These are phyloP conservation scores for Xylaria sp. DNA, from an alignment of 2,329 filamentous ascomycete species.

Conservation along the genomic window DNA sequence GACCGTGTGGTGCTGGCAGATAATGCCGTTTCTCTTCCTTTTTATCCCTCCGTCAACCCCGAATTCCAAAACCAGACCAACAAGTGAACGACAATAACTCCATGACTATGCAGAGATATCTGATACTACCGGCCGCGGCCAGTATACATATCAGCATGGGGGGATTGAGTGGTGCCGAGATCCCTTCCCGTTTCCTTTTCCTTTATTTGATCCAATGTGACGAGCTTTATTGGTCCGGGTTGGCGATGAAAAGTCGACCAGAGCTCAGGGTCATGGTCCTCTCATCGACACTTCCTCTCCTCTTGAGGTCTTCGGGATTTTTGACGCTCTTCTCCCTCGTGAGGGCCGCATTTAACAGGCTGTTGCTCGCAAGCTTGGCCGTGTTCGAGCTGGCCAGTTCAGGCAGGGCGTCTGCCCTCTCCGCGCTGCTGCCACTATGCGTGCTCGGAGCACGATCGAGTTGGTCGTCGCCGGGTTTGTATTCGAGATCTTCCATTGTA, in stretches of 20 bases:
- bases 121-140: slow-evolving; percentile 26
- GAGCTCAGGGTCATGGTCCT: slow-evolving; percentile 78
- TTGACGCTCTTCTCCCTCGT: slow-evolving; percentile 73
- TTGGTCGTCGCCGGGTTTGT: slow-evolving; percentile 46
- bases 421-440: slow-evolving; percentile 66
- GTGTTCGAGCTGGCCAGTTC: slow-evolving; percentile 59
- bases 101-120: slow-evolving; percentile 45
- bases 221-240: slow-evolving; percentile 70
- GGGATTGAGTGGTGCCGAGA: slow-evolving; percentile 21
- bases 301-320: slow-evolving; percentile 75
- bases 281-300: slow-evolving; percentile 86
- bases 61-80: slow-evolving; percentile 27
- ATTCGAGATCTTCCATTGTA: slow-evolving; percentile 56
- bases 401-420: slow-evolving; percentile 69
- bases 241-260: slow-evolving; percentile 83
- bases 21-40: slow-evolving; percentile 36
- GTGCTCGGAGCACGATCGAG: slow-evolving; percentile 58
- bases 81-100: slow-evolving; percentile 41
- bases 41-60: slow-evolving; percentile 39
- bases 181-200: background rate
- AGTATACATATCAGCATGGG: slow-evolving; percentile 31
- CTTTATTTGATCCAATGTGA: background rate
- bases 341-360: slow-evolving; percentile 65
- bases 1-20: slow-evolving; percentile 43
- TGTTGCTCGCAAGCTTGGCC: slow-evolving; percentile 67